Base-by-base conservation (phyloP, 768 basidiomycete genomes). In the Tylopilus sp. region DNA sequence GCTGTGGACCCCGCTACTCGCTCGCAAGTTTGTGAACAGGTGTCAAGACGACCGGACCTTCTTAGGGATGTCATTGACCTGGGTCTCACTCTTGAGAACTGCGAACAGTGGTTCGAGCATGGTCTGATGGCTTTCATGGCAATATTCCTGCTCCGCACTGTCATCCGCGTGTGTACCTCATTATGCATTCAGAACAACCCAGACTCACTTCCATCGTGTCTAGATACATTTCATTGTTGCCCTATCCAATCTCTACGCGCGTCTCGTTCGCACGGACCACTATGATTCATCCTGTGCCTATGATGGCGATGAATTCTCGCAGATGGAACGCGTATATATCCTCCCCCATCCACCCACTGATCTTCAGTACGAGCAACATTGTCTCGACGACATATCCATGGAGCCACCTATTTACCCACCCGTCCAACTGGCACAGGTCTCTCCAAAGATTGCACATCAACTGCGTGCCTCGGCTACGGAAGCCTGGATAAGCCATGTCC, bases 151-250 rank as follows among this genome's bases (percentile, higher is more conserved):
- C 70, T 89, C 31, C 65, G 87, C 55, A 79, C 86, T 50, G 77
- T 87, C 60, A 68, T 89, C 48, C 76, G 87, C 58, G 88, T 90
- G 66, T 69, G 84, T 76, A 44, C 36, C 56, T 45, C 13, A 41
- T 26, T 30, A 6, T 29, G 7, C 24, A 22, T 36, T 3, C 4
- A 2, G n/a, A 11, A 14, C 26, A 16, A 28, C 16, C 16, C 8
- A n/a, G 21, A 19, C 42, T 54, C 41, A 65, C 46, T 14, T n/a
- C 22, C 22, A 45, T 48, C 17, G 34, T 12, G 14, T 26, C 40
- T 57, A 89, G 88, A 75, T 91, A 47, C 89, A 91, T 67, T 87
- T 89, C 69, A 78, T 90, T 31, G 75, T 91, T 54, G 81, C 86
- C 3, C 77, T 92, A 12, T 81, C 86, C 8, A 85, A 78, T 46